phyloP scores from a whole-genome alignment of 768 basidiomycete species.

The Strobilomyces dryophilus region DNA sequence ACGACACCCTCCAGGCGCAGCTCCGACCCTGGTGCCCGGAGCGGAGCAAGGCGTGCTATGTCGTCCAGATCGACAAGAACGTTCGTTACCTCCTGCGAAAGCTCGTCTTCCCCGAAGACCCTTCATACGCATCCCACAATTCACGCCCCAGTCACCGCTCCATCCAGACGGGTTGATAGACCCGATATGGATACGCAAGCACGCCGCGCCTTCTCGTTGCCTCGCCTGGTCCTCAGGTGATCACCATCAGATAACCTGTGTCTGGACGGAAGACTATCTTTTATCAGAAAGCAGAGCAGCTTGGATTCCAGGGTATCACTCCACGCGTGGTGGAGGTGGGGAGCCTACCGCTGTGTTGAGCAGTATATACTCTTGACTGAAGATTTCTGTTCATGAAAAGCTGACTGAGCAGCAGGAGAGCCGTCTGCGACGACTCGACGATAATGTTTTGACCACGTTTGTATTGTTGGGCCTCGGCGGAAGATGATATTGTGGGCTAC shows the following conservation, averaged over 20 bases:
- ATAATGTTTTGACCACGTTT: too few species aligned
- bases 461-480: constrained; percentile 44
- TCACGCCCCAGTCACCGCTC: constrained; percentile 88
- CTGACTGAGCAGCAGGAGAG: constrained; percentile 34
- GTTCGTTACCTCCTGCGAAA: constrained; percentile 88
- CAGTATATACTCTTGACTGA: constrained; percentile 35
- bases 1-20: constrained; percentile 63
- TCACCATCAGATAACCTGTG: constrained; percentile 66
- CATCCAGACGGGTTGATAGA: constrained; percentile 95
- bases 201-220: constrained; percentile 63
- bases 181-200: constrained; percentile 97
- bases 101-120: constrained; percentile 53
- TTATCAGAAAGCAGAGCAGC: constrained; percentile 80
- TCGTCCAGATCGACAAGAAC: constrained; percentile 79
- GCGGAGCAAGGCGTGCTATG: constrained; percentile 70
- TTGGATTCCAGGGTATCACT: constrained; percentile 77
- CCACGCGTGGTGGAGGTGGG: constrained; percentile 56
- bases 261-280: constrained; percentile 80
- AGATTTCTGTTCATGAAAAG: too few species aligned
- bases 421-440: too few species aligned
- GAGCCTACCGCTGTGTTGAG: constrained; percentile 40
- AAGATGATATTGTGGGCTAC: constrained; percentile 33
- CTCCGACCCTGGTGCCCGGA: constrained; percentile 71
- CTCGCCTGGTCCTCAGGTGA: background rate
- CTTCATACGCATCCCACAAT: constrained; percentile 56